Conservation (phyloP, 495 filamentous ascomycete genomes). For the Cercophora newfieldiana region DNA sequence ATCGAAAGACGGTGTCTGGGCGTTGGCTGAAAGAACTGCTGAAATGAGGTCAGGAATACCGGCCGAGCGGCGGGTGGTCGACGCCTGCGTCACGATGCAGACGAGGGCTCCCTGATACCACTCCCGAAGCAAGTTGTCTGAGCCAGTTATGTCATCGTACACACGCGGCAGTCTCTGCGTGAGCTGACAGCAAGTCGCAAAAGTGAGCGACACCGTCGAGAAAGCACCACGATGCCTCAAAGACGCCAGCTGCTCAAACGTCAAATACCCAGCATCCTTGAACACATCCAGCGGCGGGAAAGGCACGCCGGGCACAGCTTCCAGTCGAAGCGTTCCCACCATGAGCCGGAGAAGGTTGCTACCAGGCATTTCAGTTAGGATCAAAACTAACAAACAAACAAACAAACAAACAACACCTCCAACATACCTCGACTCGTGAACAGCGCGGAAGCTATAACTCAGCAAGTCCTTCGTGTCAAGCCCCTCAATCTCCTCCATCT, state of each 20-base stretch:
- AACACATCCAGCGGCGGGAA: conserved; percentile 48
- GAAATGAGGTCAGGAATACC: conserved; percentile 84
- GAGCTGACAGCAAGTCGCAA: conserved; percentile 71
- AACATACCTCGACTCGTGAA: conserved; percentile 83
- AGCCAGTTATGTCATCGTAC: conserved; percentile 35
- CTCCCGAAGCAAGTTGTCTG: conserved; percentile 43
- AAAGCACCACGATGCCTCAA: conserved; percentile 92
- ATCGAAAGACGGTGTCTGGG: conserved; percentile 49
- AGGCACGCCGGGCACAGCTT: conserved; percentile 33
- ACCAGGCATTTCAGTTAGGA: conserved; percentile 14
- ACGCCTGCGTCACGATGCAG: conserved; percentile 67
- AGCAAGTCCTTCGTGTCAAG: conserved; percentile 80
- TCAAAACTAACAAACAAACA: background rate
- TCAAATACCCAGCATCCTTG: conserved; percentile 61
- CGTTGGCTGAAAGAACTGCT: conserved; percentile 65
- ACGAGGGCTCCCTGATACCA: conserved; percentile 72
- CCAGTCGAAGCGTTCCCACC: conserved; percentile 43
- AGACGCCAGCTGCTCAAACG: conserved; percentile 77
- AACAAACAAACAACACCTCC: background rate
- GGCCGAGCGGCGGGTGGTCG: conserved; percentile 88
- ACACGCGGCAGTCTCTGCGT: conserved; percentile 44
- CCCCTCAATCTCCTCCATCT: conserved; percentile 66
- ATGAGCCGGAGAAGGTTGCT: conserved; percentile 61
- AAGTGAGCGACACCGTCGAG: conserved; percentile 87
- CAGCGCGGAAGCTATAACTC: conserved; percentile 88